phyloP scores from a whole-genome alignment of 108 stramenopile species.

The Craspedostauros australis region DNA sequence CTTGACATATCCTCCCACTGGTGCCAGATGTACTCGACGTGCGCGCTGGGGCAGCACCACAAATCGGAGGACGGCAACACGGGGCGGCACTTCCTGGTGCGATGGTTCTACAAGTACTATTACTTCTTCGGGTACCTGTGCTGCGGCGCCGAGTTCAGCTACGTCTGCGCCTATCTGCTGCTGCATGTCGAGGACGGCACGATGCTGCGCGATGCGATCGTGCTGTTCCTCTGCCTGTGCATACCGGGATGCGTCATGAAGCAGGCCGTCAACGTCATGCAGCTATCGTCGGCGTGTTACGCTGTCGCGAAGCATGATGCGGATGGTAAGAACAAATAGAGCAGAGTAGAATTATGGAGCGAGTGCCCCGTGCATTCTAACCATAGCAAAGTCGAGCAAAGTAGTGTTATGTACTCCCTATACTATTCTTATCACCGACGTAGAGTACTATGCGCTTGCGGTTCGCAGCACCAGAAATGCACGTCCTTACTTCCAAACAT shows the following conservation, averaged over 20 bases:
- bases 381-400: neutral
- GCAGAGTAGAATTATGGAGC: neutral
- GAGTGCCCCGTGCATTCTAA: neutral
- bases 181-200: constrained; percentile 15
- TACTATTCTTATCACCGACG: neutral
- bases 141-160: constrained; percentile 89
- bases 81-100: constrained; percentile 79
- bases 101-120: constrained; percentile 90
- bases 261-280: constrained; percentile 82
- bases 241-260: constrained; percentile 77
- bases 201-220: constrained; percentile 20
- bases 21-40: constrained; percentile 90
- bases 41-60: constrained; percentile 69
- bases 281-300: constrained; percentile 74
- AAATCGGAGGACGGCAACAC: constrained; percentile 87
- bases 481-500: constrained; percentile 15
- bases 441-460: neutral
- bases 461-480: neutral
- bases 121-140: constrained; percentile 95
- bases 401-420: neutral
- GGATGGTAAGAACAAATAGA: constrained; percentile 18
- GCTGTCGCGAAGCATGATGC: constrained; percentile 79
- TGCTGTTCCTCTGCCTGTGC: constrained; percentile 26
- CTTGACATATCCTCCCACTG: constrained; percentile 87
- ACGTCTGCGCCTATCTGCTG: constrained; percentile 51